These are phyloP conservation scores for Colletotrichum kahawae DNA, from an alignment of 2,329 filamentous ascomycete species.

Conservation along the genomic window DNA sequence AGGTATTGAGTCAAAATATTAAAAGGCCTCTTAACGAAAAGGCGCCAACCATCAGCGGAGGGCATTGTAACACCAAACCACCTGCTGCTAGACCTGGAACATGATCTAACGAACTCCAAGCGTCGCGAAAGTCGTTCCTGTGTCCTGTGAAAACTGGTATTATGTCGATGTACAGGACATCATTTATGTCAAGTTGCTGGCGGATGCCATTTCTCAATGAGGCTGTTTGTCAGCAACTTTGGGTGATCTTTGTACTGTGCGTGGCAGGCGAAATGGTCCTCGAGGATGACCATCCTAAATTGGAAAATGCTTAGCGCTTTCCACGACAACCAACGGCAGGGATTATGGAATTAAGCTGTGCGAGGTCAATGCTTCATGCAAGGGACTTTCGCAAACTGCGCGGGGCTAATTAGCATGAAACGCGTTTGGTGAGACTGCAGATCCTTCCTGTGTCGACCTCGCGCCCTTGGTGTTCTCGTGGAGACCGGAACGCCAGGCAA, in stretches of 20 bases:
- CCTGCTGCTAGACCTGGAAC: no score
- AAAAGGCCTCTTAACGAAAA: background rate
- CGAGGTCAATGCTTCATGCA: background rate
- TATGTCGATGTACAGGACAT: background rate
- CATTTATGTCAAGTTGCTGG: background rate
- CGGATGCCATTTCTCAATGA: background rate
- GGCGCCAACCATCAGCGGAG: background rate
- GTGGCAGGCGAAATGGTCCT: background rate
- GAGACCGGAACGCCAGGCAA: background rate
- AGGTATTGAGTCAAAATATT: no score
- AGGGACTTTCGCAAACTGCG: background rate
- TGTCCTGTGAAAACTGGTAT: background rate
- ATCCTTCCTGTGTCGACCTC: background rate
- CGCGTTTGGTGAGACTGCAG: background rate
- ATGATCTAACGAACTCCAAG: background rate
- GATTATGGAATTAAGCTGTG: background rate
- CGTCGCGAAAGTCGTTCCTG: background rate
- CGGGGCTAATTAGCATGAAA: background rate
- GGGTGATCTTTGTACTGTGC: background rate
- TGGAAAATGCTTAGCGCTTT: background rate
- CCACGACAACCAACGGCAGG: background rate
- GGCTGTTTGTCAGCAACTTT: background rate
- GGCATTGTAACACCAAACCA: background rate
- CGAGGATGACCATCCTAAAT: background rate
- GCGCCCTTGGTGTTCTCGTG: background rate